These are phyloP conservation scores for Acanthamoeba healyi DNA, from an alignment of 208 protist genomes.

Conservation along the genomic window DNA sequence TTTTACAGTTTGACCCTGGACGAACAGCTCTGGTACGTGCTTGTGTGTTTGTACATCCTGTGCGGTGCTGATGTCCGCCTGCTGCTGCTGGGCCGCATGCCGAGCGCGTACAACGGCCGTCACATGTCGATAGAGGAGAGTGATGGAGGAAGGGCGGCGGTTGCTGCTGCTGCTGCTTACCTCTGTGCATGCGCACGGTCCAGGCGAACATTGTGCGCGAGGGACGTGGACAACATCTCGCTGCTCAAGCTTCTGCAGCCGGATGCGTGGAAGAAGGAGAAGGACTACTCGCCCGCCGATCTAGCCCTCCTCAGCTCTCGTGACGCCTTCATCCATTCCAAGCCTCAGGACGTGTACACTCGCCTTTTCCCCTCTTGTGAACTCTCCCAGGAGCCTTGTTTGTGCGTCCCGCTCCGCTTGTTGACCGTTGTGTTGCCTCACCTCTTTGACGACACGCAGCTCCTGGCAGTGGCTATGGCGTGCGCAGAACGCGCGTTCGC, in stretches of 20 bases:
- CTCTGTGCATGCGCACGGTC: no score
- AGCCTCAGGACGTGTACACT: not conserved
- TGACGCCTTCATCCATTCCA: not conserved
- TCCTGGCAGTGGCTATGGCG: slow-evolving; percentile 48
- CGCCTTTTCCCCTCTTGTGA: not conserved
- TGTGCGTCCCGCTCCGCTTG: not conserved
- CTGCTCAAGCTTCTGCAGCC: not conserved
- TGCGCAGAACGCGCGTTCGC: not conserved
- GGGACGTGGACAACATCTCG: not conserved
- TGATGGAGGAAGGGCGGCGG: no score
- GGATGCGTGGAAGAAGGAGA: not conserved
- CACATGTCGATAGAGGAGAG: no score
- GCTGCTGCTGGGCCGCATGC: no score
- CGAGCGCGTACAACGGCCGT: no score
- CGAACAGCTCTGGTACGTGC: not conserved
- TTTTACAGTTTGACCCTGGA: not conserved
- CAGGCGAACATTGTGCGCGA: slow-evolving; percentile 14
- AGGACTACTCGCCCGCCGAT: not conserved
- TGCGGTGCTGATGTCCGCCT: no score
- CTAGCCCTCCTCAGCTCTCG: not conserved
- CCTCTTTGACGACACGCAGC: not conserved
- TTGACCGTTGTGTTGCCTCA: no score
- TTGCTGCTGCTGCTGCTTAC: not conserved
- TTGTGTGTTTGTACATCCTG: no score
- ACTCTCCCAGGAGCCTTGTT: no score